phyloP scores from a whole-genome alignment of 805 yeast genomes.

The Candida easanensis region DNA sequence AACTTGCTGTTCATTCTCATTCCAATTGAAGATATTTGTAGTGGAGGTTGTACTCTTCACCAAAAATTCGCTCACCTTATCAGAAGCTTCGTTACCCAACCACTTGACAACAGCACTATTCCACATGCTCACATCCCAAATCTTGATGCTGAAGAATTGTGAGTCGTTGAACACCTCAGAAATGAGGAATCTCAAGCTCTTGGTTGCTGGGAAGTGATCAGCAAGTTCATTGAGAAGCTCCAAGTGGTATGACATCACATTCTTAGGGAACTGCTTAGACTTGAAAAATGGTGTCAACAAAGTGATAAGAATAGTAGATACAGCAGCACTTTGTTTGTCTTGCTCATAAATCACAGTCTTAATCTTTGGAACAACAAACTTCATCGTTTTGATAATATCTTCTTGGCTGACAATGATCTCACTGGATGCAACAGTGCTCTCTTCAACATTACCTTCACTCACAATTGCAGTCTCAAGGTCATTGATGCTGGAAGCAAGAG shows the following conservation, averaged over 20 bases:
- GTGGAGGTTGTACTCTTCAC: constrained; percentile 40
- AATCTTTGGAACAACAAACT: constrained; percentile 31
- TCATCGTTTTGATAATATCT: constrained; percentile 42
- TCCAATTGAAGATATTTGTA: constrained; percentile 57
- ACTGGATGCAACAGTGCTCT: constrained; percentile 16
- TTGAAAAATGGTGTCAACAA: constrained; percentile 53
- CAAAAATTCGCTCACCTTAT: constrained; percentile 52
- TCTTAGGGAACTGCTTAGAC: constrained; percentile 36
- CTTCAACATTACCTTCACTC: constrained; percentile 5
- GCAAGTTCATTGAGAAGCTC: constrained; percentile 39
- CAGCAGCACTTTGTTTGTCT: constrained; percentile 54
- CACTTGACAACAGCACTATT: constrained; percentile 53
- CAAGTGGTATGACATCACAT: constrained; percentile 40
- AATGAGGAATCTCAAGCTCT: constrained; percentile 62
- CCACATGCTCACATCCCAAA: constrained; percentile 44
- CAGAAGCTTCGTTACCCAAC: constrained; percentile 58
- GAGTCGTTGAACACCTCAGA: constrained; percentile 64
- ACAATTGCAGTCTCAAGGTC: constrained; percentile 8
- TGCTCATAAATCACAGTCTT: constrained; percentile 40
- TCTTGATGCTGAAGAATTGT: constrained; percentile 45
- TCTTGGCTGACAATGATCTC: constrained; percentile 32
- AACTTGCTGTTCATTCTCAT: constrained; percentile 63
- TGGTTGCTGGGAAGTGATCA: constrained; percentile 33
- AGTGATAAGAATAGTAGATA: constrained; percentile 52
- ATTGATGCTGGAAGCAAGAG: constrained; percentile 9